Evolutionary conservation across 2,329 filamentous ascomycete species (phyloP).

Genomic region (Sclerotinia minor): DNA sequence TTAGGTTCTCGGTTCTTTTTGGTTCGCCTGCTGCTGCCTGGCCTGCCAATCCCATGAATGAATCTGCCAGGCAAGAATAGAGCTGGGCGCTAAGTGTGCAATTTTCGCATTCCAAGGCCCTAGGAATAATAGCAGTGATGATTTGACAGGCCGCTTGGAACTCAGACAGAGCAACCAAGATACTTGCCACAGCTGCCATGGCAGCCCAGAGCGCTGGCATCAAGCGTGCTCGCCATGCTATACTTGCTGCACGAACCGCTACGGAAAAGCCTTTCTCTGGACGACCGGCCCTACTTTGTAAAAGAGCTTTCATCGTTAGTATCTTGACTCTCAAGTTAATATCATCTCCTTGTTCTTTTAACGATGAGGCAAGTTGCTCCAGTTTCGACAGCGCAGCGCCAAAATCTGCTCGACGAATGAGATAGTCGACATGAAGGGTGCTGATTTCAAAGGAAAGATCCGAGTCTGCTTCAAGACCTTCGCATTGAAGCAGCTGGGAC

Average conservation of each 20-base stretch:
- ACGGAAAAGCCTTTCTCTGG: conserved; percentile 66
- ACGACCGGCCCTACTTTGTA: conserved; percentile 60
- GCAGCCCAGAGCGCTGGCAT: conserved; percentile 63
- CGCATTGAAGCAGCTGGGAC: conserved; percentile 51
- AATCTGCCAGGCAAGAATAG: conserved; percentile 62
- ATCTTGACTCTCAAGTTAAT: conserved; percentile 61
- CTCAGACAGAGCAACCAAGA: conserved; percentile 61
- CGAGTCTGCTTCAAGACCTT: conserved; percentile 50
- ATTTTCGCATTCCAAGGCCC: conserved; percentile 62
- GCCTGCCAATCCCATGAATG: conserved; percentile 64
- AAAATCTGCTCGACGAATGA: conserved; percentile 55
- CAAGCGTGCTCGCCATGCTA: conserved; percentile 59
- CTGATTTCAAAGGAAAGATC: conserved; percentile 60
- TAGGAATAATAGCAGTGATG: conserved; percentile 62
- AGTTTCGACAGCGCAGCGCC: conserved; percentile 54
- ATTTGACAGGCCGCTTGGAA: conserved; percentile 57
- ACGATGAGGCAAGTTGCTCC: conserved; percentile 51
- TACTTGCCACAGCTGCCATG: conserved; percentile 55
- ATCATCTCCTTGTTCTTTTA: conserved; percentile 59
- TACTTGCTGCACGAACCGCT: conserved; percentile 62
- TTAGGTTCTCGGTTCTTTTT: conserved; percentile 51
- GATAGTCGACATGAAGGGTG: conserved; percentile 60
- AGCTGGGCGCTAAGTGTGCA: conserved; percentile 55
- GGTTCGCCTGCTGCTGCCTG: conserved; percentile 41
- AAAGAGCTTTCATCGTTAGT: conserved; percentile 60